phyloP scores from a whole-genome alignment of 1,284 basidiomycete species.

The Irpex lacteus region DNA sequence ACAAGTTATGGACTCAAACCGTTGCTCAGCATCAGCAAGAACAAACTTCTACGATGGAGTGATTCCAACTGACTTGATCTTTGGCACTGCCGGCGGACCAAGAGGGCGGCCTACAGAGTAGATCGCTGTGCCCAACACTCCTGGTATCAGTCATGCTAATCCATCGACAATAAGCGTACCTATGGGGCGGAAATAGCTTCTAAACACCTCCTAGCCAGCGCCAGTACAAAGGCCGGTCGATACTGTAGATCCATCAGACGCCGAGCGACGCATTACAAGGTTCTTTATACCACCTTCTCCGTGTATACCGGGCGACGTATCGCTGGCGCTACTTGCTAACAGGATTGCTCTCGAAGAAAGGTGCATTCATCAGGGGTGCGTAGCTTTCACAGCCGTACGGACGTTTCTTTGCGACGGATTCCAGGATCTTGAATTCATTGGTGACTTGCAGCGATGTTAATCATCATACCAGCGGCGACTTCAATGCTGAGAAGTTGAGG shows the following conservation, averaged over 20 bases:
- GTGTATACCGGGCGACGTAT: not conserved
- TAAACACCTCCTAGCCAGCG: not conserved
- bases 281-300: not conserved
- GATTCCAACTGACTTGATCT: not conserved
- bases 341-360: no score
- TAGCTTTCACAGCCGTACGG: no score
- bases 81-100: not conserved
- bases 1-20: not conserved
- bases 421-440: not conserved
- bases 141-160: not conserved
- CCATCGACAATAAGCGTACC: not conserved
- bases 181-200: no score
- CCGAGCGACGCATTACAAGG: not conserved
- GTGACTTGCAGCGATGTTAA: not conserved
- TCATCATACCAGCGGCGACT: not conserved
- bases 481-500: not conserved
- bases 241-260: not conserved
- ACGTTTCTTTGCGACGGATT: not conserved
- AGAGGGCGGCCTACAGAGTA: not conserved
- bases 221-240: not conserved
- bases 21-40: not conserved
- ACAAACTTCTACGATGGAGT: not conserved
- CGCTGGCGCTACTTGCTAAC: no score
- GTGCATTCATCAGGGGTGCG: no score
- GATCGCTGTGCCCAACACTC: not conserved